Conservation (phyloP, 1,139 yeast genomes). For the Nadsonia starkeyi-henricii region DNA sequence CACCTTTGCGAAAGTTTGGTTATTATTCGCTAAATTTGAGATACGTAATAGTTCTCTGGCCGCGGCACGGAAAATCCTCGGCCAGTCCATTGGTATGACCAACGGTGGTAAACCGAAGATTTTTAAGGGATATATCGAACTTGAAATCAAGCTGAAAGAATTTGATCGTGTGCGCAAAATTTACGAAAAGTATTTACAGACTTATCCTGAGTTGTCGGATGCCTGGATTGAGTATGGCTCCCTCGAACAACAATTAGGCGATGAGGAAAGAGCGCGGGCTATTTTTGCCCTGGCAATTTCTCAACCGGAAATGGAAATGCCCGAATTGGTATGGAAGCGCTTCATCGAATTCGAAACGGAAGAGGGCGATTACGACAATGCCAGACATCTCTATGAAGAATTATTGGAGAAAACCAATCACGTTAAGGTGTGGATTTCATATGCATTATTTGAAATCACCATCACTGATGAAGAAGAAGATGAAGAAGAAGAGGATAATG, state of each 20-base stretch:
- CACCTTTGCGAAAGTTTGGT: constrained; percentile 67
- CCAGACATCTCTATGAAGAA: constrained; percentile 39
- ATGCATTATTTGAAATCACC: constrained; percentile 58
- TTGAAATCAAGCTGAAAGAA: constrained; percentile 31
- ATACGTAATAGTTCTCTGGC: constrained; percentile 40
- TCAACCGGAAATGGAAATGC: constrained; percentile 22
- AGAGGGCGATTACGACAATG: constrained; percentile 40
- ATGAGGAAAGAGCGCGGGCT: constrained; percentile 49
- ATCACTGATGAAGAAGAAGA: constrained; percentile 46
- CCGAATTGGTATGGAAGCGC: constrained; percentile 32
- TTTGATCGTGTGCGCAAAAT: constrained; percentile 59
- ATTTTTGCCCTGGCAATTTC: constrained; percentile 42
- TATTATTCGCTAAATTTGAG: constrained; percentile 57
- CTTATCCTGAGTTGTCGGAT: constrained; percentile 29
- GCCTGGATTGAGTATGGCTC: constrained; percentile 50
- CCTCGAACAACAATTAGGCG: constrained; percentile 59
- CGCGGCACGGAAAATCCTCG: constrained; percentile 56
- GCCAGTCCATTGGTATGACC: constrained; percentile 52
- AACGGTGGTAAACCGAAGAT: constrained; percentile 40
- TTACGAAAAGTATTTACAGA: constrained; percentile 54
- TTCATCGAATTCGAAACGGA: constrained; percentile 51
- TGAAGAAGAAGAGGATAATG: constrained; percentile 22
- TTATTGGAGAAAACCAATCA: constrained; percentile 26
- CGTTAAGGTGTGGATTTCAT: constrained; percentile 47
- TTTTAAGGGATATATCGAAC: constrained; percentile 46